Base-by-base conservation (phyloP, 1,284 basidiomycete species). In the Schizophyllum commune region DNA sequence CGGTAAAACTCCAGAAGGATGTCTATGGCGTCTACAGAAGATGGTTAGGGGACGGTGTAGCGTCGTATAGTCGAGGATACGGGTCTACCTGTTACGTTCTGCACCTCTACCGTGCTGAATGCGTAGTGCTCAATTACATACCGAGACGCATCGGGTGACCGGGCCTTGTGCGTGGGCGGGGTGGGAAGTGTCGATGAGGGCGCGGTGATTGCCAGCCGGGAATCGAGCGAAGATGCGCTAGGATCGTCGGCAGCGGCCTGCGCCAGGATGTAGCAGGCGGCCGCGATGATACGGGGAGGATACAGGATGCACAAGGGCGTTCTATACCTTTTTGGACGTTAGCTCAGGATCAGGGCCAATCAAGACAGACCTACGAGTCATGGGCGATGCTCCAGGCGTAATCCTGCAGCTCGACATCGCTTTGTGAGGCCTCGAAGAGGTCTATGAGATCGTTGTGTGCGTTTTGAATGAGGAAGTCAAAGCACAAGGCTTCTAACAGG, bases 401-500 rank as follows among this genome's bases (percentile, higher is more conserved):
- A 68, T 91, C 88, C 69, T 88, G 83, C 32, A 89, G 71, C 64
- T 80, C 78, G 52, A 79, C 74, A 55, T 55, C 53, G 20, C 27
- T 55, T 13, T 55, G 53, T 11, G 53, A 11, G 4, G 78, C 74
- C 59, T 85, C 81, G 68, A 86, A 88, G 20, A 88, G 76, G 67
- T 85, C 85, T 54, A 85, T 84, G 52, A 95, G 76, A 57, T 88
- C 79, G 22, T 85, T 82, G 69, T 95, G 94, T 20, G 94, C 92
- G 66, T 87, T 93, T 63, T 86, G 85, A 20, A 95, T 85, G 39
- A 88, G 83, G 70, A 96, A 89, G 73, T 97, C 95, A 70, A 97
- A 97, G 75, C 94, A 96, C 4, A 97, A 79, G 0, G 91, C 89
- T 68, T 95, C 94, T 6, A 97, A 78, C 0, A 95, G 79, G 20